A percentile compares a stretch with the other conserved stretches of the same genome.
phyloP scores from a whole-genome alignment of 2,329 filamentous ascomycete genomes.

The Paraconiothyrium sp. region DNA sequence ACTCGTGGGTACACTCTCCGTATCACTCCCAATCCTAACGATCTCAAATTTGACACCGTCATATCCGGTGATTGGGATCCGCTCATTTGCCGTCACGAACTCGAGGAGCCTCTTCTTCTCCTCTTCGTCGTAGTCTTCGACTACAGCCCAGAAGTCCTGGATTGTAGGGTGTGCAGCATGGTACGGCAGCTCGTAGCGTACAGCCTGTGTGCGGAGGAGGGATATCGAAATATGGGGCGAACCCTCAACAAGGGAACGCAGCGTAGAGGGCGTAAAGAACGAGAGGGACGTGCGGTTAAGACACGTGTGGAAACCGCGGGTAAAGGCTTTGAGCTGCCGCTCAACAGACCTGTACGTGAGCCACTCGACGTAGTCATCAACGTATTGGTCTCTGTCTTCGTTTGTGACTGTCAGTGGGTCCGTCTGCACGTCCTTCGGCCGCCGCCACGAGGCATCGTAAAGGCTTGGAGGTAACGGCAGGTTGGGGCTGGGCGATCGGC shows the following conservation, averaged over 20 bases:
- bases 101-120: constrained; percentile 83
- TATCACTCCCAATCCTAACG: constrained; percentile 74
- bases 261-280: constrained; percentile 53
- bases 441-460: constrained; percentile 8
- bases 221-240: constrained; percentile 76
- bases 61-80: constrained; percentile 87
- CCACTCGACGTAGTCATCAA: constrained; percentile 85
- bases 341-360: constrained; percentile 80
- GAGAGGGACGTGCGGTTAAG: constrained; percentile 74
- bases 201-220: constrained; percentile 72
- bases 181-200: constrained; percentile 84
- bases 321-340: constrained; percentile 82
- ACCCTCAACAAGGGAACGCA: constrained; percentile 86
- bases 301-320: constrained; percentile 80
- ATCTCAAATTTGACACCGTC: constrained; percentile 84
- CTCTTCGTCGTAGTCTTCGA: constrained; percentile 71
- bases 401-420: constrained; percentile 81
- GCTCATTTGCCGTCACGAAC: constrained; percentile 93
- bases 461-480: constrained; percentile 3
- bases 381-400: constrained; percentile 78
- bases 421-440: neutral
- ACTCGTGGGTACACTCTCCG: constrained; percentile 76
- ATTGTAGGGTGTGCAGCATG: constrained; percentile 74
- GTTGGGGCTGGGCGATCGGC: neutral
- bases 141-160: constrained; percentile 83